A percentile compares a stretch with the other conserved stretches of the same genome.
Conservation (phyloP, 2,329 filamentous ascomycete genomes). For the Curvularia sp. region DNA sequence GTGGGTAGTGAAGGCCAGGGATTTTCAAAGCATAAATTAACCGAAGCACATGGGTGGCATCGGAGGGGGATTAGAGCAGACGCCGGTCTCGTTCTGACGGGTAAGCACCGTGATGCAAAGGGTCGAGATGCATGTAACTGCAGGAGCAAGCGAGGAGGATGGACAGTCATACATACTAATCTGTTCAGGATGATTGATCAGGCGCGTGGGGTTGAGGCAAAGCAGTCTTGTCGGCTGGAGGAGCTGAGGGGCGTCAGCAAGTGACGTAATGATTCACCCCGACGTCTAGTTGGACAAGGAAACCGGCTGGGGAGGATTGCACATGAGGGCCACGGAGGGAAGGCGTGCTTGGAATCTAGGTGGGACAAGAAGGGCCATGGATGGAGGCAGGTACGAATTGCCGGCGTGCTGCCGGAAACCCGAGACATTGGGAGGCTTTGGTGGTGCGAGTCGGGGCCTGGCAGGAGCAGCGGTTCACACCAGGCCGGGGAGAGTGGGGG, state of each 20-base stretch:
- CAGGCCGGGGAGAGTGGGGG: background rate
- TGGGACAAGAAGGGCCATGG: background rate
- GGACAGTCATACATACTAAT: no score
- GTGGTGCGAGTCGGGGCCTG: background rate
- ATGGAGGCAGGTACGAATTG: constrained; percentile 11
- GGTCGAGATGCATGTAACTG: no score
- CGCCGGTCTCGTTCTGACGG: no score
- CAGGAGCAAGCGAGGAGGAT: no score
- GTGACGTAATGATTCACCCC: constrained; percentile 6
- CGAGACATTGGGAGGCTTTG: constrained; percentile 5
- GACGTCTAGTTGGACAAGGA: background rate
- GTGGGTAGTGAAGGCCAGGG: background rate
- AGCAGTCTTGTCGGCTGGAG: background rate
- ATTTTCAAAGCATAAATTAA: constrained; percentile 5
- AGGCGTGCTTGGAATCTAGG: background rate
- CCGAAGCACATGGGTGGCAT: constrained; percentile 9
- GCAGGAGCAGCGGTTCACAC: background rate
- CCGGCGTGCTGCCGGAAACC: constrained; percentile 9
- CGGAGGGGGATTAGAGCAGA: no score
- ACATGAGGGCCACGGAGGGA: background rate
- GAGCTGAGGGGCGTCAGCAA: constrained; percentile 7
- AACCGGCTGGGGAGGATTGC: background rate
- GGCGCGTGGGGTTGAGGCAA: background rate
- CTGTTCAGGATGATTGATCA: background rate
- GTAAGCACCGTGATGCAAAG: no score